Evolutionary conservation across 768 basidiomycete genomes (phyloP).

Genomic region (Leccinum incarnatum): DNA sequence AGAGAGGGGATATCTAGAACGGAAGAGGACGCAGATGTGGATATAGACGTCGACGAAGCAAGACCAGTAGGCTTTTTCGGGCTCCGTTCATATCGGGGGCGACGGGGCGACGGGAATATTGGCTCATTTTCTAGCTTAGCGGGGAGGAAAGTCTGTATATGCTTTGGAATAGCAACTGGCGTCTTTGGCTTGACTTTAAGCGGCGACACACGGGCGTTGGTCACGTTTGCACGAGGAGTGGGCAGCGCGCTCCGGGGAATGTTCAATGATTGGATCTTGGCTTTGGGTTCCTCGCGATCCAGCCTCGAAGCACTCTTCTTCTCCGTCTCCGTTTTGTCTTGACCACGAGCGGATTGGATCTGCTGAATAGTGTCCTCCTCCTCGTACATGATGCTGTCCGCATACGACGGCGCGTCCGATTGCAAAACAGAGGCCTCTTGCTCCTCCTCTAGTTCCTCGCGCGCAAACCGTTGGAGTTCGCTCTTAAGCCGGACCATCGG

Average conservation of each 20-base stretch:
- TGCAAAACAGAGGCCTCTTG: constrained; percentile 28
- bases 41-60: constrained; percentile 20
- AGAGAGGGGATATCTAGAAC: constrained; percentile 52
- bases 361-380: constrained; percentile 30
- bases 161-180: constrained; percentile 47
- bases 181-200: constrained; percentile 58
- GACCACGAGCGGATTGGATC: constrained; percentile 29
- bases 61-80: constrained; percentile 22
- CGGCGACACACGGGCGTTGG: constrained; percentile 41
- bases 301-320: constrained; percentile 42
- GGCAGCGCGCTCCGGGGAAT: constrained; percentile 24
- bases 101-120: constrained; percentile 41
- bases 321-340: constrained; percentile 39
- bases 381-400: constrained; percentile 32
- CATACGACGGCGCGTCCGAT: constrained; percentile 16
- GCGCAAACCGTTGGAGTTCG: constrained; percentile 55
- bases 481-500: constrained; percentile 67
- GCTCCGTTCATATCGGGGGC: constrained; percentile 29
- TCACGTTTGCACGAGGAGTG: constrained; percentile 37
- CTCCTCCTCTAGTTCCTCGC: constrained; percentile 21
- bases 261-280: constrained; percentile 43
- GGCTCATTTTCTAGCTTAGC: constrained; percentile 65
- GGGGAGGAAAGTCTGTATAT: constrained; percentile 61
- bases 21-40: constrained; percentile 30
- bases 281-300: constrained; percentile 49